Evolutionary conservation across 805 yeast species (phyloP).

Genomic region (Lipomyces japonicus): DNA sequence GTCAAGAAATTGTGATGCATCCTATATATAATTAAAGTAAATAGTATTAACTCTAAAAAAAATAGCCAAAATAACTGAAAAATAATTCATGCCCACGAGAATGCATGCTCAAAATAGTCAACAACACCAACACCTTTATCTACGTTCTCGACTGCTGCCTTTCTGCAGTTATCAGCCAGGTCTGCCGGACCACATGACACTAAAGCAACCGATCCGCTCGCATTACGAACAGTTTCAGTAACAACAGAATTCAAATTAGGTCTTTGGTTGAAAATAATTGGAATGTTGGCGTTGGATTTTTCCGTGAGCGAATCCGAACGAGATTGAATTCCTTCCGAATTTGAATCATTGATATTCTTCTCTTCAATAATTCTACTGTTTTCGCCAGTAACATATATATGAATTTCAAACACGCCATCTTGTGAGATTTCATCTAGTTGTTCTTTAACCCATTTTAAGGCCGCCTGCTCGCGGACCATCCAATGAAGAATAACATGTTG

Average conservation of each 20-base stretch:
- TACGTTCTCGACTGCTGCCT: constrained; percentile 8
- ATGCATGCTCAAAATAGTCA: constrained; percentile 18
- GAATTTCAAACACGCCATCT: constrained; percentile 6
- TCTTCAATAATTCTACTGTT: not conserved
- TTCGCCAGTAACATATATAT: constrained; percentile 10
- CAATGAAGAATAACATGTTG: constrained; percentile 15
- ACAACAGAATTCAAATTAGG: constrained; percentile 5
- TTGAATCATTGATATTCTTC: not conserved
- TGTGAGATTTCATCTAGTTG: constrained; percentile 4
- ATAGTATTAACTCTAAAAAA: no score
- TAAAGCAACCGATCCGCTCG: constrained; percentile 12
- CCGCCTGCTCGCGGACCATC: constrained; percentile 11
- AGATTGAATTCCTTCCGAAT: not conserved
- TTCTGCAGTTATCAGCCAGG: constrained; percentile 9
- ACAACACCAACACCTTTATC: constrained; percentile 10
- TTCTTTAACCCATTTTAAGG: constrained; percentile 5
- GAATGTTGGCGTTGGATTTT: not conserved
- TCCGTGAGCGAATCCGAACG: not conserved
- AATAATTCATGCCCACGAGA: constrained; percentile 7
- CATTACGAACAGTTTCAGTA: not conserved
- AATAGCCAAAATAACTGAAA: no score
- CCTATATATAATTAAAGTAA: no score
- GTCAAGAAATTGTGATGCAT: no score
- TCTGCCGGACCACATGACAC: constrained; percentile 11
- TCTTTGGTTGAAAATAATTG: not conserved